Percentiles rank a stretch among this genome's conserved stretches.
Conservation (phyloP, 2,329 filamentous ascomycete species). For the Fusarium heterosporum region DNA sequence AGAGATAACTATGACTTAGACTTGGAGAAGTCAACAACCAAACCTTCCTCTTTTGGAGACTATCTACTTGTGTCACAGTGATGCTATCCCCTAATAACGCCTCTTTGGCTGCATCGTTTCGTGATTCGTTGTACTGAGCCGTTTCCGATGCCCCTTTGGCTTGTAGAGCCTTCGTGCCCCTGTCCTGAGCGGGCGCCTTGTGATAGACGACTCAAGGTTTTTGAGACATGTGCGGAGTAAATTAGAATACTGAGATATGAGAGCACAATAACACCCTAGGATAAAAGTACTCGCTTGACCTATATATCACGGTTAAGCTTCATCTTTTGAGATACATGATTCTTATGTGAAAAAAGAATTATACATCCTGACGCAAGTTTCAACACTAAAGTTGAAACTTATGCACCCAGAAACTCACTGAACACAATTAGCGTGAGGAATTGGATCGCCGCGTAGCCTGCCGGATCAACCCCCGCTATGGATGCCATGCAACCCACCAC, state of each 20-base stretch:
- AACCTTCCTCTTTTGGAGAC: constrained; percentile 16
- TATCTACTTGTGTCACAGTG: constrained; percentile 7
- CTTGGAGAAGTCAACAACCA: constrained; percentile 5
- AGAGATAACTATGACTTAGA: not conserved
- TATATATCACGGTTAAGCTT: not conserved
- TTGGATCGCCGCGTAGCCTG: constrained; percentile 25
- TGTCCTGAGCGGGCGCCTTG: not conserved
- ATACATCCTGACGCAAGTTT: not conserved
- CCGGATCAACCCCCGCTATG: constrained; percentile 32
- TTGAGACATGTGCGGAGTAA: not conserved
- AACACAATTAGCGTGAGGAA: constrained; percentile 2
- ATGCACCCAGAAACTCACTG: constrained; percentile 8
- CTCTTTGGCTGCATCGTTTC: constrained; percentile 4
- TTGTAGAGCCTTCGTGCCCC: constrained; percentile 14
- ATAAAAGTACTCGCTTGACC: not conserved
- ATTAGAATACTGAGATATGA: not conserved
- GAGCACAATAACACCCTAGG: not conserved
- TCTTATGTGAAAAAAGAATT: constrained; percentile 1
- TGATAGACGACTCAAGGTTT: not conserved
- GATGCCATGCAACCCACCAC: constrained; percentile 13
- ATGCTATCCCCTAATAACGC: constrained; percentile 5
- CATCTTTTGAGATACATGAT: not conserved
- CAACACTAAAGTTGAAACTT: constrained; percentile 1
- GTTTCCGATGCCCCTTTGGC: not conserved
- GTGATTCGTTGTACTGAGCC: constrained; percentile 10